Base-by-base conservation (phyloP, 768 basidiomycete genomes). In the Termitomyces sp. region DNA sequence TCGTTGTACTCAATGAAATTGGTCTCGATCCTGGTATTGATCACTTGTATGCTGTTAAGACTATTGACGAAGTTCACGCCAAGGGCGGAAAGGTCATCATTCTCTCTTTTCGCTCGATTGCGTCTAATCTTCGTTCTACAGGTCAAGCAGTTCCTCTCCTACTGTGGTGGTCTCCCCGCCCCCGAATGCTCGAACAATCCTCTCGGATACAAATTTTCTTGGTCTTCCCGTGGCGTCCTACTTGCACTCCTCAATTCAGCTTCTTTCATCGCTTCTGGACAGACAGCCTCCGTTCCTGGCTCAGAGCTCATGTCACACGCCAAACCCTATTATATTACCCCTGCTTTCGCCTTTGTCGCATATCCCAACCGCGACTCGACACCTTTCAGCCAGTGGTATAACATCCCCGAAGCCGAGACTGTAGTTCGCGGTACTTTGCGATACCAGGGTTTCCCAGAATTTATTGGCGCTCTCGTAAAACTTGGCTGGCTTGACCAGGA, bases 131-230 rank as follows among this genome's bases (percentile, higher is more conserved):
- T 28, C 16, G 32, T 24, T 13, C 33, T 35, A 6, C 60, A 92
- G 90, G 79, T 96, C 74, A 94, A 91, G 68, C 77, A 90, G 63
- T 98, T 98, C 83, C 74, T 89, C 55, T 94, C 92, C 0, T 97
- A 93, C 82, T 98, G 96, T 62, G 94, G 95, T 68, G 96, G 96
- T 58, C 88, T 98, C 49, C 94, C 95, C 49, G 92, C 94, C 0
- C 92, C 94, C 7, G 88, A 92, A 65, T 88, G 88, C 67, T 84
- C 93, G 4, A 86, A 87, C 67, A 99, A 98, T 77, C 94, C 97
- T 2, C 87, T 98, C 56, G 96, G 96, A 11, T 99, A 98, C 85
- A 98, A 98, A 72, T 98, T 99, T 77, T 97, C 94, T 38, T 98
- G 97, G 97, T 96, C 94, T 7, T 91, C 94, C 8, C 89, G 94